Percentiles rank a stretch among this genome's conserved stretches.
These are phyloP conservation scores for Gaeumannomyces sp. DNA, from an alignment of 2,329 filamentous ascomycete genomes.

Conservation along the genomic window DNA sequence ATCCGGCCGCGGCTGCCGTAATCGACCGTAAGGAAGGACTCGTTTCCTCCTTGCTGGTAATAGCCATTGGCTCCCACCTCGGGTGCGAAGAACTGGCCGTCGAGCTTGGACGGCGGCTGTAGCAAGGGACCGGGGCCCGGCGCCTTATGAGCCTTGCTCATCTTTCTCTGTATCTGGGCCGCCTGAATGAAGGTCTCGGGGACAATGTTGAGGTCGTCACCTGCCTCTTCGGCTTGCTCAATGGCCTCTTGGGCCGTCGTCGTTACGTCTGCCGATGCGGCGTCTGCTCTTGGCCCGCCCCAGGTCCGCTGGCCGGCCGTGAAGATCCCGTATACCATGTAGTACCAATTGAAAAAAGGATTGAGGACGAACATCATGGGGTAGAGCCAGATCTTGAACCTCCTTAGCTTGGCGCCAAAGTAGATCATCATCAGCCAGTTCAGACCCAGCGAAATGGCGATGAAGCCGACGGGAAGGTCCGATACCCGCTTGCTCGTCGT, in stretches of 20 bases:
- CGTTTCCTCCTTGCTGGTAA: slow-evolving; percentile 60
- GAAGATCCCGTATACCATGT: slow-evolving; percentile 96
- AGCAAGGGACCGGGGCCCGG: slow-evolving; percentile 48
- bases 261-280: slow-evolving; percentile 67
- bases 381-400: slow-evolving; percentile 93
- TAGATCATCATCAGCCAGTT: slow-evolving; percentile 97
- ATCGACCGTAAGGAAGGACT: slow-evolving; percentile 50
- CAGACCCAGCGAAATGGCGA: slow-evolving; percentile 82
- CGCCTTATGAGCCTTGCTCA: slow-evolving; percentile 24
- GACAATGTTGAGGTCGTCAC: slow-evolving; percentile 85
- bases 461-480: slow-evolving; percentile 86
- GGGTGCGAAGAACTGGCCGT: slow-evolving; percentile 72
- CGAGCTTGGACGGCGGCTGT: slow-evolving; percentile 66
- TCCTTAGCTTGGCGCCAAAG: slow-evolving; percentile 78
- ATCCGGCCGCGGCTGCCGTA: slow-evolving; percentile 33
- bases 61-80: slow-evolving; percentile 61
- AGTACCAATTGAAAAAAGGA: slow-evolving; percentile 96
- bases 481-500: slow-evolving; percentile 74
- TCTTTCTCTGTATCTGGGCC: slow-evolving; percentile 32
- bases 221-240: slow-evolving; percentile 68
- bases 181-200: slow-evolving; percentile 74
- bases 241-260: slow-evolving; percentile 80
- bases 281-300: slow-evolving; percentile 89
- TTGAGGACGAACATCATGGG: slow-evolving; percentile 93
- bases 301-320: slow-evolving; percentile 91